A percentile compares a stretch with the other conserved stretches of the same genome.
Evolutionary conservation across 805 yeast species (phyloP).

Genomic region (Candida rishiriensis): DNA sequence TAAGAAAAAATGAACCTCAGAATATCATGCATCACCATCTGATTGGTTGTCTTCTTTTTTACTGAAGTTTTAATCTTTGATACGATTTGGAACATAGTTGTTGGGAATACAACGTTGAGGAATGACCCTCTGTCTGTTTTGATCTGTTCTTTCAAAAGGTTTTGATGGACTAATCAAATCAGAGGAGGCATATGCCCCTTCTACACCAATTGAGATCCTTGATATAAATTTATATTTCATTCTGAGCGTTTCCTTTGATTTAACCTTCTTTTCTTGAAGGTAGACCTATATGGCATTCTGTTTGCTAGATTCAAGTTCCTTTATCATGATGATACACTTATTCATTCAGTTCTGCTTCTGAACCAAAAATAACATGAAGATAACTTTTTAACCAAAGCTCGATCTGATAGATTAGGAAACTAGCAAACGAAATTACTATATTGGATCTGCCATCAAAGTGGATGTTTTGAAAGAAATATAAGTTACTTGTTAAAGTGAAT

Average conservation of each 20-base stretch:
- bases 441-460: not conserved
- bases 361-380: constrained; percentile 68
- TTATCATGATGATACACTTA: constrained; percentile 57
- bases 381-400: constrained; percentile 64
- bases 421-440: not conserved
- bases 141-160: too few species aligned
- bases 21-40: constrained; percentile 98
- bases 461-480: not conserved
- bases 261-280: too few species aligned
- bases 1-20: constrained; percentile 61
- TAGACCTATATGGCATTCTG: too few species aligned
- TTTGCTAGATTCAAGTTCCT: not conserved
- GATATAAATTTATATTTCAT: too few species aligned
- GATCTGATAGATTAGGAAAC: constrained; percentile 33
- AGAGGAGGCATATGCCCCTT: too few species aligned
- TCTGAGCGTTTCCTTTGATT: not conserved
- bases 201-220: not conserved
- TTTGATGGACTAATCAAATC: too few species aligned
- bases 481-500: not conserved
- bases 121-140: not conserved
- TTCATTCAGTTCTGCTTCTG: constrained; percentile 97
- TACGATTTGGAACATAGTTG: not conserved
- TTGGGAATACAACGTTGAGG: too few species aligned
- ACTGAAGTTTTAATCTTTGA: not conserved
- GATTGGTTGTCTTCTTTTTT: constrained; percentile 34